A percentile compares a stretch with the other conserved stretches of the same genome.
phyloP scores from a whole-genome alignment of 2,329 filamentous ascomycete species.

The Monosporascus sp. region DNA sequence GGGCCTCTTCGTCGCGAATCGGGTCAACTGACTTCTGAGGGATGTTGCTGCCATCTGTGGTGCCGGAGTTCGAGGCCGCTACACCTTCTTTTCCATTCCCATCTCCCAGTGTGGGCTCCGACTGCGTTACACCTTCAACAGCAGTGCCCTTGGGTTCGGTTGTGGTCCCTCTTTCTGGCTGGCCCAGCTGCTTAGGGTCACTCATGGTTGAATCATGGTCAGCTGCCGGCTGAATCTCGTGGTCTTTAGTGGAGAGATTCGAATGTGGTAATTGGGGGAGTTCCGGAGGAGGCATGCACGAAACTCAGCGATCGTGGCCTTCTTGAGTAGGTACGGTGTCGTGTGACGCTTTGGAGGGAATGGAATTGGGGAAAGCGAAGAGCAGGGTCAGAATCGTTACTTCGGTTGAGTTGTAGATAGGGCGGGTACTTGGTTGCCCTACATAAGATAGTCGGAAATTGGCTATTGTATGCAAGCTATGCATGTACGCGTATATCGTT shows the following conservation, averaged over 20 bases:
- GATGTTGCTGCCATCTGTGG: not conserved
- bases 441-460: no score
- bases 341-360: slow-evolving; percentile 1
- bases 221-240: slow-evolving; percentile 12
- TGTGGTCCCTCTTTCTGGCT: slow-evolving; percentile 11
- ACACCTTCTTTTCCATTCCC: not conserved
- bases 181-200: slow-evolving; percentile 15
- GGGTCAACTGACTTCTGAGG: no score
- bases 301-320: slow-evolving; percentile 3
- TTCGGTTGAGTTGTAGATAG: no score
- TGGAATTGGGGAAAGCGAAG: not conserved
- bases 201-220: slow-evolving; percentile 27
- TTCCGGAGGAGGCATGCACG: slow-evolving; percentile 25
- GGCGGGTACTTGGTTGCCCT: no score
- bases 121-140: slow-evolving; percentile 4
- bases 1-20: no score
- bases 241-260: slow-evolving; percentile 12
- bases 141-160: slow-evolving; percentile 7
- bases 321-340: not conserved
- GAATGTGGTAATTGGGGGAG: slow-evolving; percentile 13
- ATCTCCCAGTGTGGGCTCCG: slow-evolving; percentile 1
- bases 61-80: not conserved
- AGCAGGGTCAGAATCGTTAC: no score
- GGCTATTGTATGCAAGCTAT: no score
- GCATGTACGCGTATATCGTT: not conserved